These are phyloP conservation scores for Heterobasidion annosum DNA, from an alignment of 1,284 basidiomycete species.

Conservation along the genomic window DNA sequence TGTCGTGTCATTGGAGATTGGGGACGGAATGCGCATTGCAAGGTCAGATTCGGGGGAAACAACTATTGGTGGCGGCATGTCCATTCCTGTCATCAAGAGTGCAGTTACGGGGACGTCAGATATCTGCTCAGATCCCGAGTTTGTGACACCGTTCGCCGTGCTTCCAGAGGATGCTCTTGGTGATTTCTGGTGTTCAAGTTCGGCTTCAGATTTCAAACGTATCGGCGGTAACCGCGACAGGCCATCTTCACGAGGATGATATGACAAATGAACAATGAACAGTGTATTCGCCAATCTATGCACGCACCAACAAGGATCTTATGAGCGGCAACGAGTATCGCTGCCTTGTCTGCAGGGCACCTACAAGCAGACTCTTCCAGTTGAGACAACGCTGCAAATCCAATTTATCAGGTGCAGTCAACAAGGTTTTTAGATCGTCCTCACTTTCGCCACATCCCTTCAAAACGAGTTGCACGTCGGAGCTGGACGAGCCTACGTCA, in stretches of 20 bases:
- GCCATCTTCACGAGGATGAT: slow-evolving; percentile 39
- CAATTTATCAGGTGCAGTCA: slow-evolving; percentile 6
- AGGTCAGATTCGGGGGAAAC: slow-evolving; percentile 17
- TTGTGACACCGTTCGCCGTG: background rate
- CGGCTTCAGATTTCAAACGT: slow-evolving; percentile 51
- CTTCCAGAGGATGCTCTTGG: slow-evolving; percentile 19
- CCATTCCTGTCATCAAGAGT: slow-evolving; percentile 7
- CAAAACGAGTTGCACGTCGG: slow-evolving; percentile 60
- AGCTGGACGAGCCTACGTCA: slow-evolving; percentile 42
- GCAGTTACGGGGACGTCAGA: slow-evolving; percentile 10
- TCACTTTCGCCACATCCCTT: slow-evolving; percentile 70
- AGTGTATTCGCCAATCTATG: background rate
- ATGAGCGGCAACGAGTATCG: slow-evolving; percentile 75
- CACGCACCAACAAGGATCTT: slow-evolving; percentile 70
- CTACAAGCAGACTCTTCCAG: slow-evolving; percentile 48
- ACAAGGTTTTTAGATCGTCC: slow-evolving; percentile 14
- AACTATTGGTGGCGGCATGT: slow-evolving; percentile 16
- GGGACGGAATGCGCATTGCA: slow-evolving; percentile 8
- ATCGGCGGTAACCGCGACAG: slow-evolving; percentile 60
- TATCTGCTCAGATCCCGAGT: background rate
- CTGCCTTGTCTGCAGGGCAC: slow-evolving; percentile 73
- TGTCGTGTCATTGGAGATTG: slow-evolving; percentile 8
- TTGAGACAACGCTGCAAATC: slow-evolving; percentile 51
- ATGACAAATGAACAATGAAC: background rate
- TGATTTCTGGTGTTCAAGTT: slow-evolving; percentile 26